These are phyloP conservation scores for Elongisporangium prolatum DNA, from an alignment of 352 stramenopile species.

Conservation along the genomic window DNA sequence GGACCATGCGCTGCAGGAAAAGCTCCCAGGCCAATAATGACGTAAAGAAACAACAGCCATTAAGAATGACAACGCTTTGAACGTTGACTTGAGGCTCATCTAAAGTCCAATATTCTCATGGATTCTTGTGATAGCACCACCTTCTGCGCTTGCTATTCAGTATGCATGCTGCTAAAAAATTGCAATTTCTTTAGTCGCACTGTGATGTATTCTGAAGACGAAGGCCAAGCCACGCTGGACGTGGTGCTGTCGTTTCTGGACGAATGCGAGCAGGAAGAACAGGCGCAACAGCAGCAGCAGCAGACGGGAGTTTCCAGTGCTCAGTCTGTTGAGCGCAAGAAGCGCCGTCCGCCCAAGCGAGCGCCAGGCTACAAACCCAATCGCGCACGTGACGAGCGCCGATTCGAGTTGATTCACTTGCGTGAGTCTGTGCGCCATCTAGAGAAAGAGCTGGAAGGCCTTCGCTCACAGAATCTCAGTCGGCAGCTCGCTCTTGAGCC, in stretches of 20 bases:
- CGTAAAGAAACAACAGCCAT: too few species aligned
- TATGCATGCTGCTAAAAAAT: not conserved
- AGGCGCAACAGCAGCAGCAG: not conserved
- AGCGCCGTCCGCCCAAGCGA: conserved; percentile 1
- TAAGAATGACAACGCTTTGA: too few species aligned
- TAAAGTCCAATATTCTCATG: too few species aligned
- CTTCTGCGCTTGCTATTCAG: not conserved
- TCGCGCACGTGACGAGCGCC: conserved; percentile 14
- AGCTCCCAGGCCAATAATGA: not conserved
- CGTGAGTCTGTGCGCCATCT: conserved; percentile 11
- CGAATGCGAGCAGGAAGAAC: conserved; percentile 20
- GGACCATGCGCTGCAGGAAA: conserved; percentile 20
- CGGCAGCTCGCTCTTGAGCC: not conserved
- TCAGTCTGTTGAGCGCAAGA: not conserved
- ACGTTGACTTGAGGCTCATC: too few species aligned
- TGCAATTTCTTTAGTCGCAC: not conserved
- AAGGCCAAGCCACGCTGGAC: conserved; percentile 13
- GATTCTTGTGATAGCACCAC: too few species aligned
- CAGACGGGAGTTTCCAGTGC: too few species aligned
- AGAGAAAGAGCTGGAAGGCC: conserved; percentile 7
- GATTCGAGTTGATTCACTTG: conserved; percentile 14
- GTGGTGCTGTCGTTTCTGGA: conserved; percentile 33
- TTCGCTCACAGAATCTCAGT: not conserved
- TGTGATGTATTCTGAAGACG: not conserved
- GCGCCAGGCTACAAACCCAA: conserved; percentile 18